Evolutionary conservation across 2,329 filamentous ascomycete genomes (phyloP), one percentile per base, ranked within the genome.

Genomic region (Neoarthrinium moseri): DNA sequence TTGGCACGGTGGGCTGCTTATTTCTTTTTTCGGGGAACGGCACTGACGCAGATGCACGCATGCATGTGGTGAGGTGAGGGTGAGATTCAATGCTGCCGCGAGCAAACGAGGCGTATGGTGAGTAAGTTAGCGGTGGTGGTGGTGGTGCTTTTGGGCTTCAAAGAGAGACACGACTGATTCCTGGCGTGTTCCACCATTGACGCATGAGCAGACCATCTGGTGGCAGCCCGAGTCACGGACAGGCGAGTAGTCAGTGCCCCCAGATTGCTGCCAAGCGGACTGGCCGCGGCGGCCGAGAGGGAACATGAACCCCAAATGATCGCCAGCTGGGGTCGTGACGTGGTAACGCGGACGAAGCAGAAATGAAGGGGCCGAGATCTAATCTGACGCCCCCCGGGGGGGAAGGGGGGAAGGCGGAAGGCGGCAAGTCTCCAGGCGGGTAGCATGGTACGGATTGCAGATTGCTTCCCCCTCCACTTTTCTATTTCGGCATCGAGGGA

Each of bases 291-390:
- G n/a, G n/a, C n/a, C n/a, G n/a, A n/a, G n/a, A n/a, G n/a, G n/a
- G n/a, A n/a, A n/a, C n/a, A n/a, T n/a, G n/a, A n/a, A 23, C 37
- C 37, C 37, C 37, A 40, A 35, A 40, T 40, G 37, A 40, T 40
- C 37, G 37, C 20, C 37, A 18, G 23, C 24, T 15, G 23, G 37
- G 37, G 27, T 40, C 21, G 23, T 40, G 37, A 40, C 37, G 37
- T 40, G 23, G 37, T 40, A 40, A 40, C 37, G 30, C n/a, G 24
- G n/a, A 40, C 22, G 22, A 18, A 40, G 24, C 18, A 4, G 22
- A 40, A 40, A 29, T 40, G 37, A 40, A 40, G 37, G 37, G 37
- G 37, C 37, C 37, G 23, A n/a, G n/a, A 40, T 15, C 23, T 40
- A 40, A 29, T 27, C 24, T n/a, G 23, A 40, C 37, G 24, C 37